Base-by-base conservation (phyloP, 108 stramenopile species). In the Aureococcus anophagefferens region DNA sequence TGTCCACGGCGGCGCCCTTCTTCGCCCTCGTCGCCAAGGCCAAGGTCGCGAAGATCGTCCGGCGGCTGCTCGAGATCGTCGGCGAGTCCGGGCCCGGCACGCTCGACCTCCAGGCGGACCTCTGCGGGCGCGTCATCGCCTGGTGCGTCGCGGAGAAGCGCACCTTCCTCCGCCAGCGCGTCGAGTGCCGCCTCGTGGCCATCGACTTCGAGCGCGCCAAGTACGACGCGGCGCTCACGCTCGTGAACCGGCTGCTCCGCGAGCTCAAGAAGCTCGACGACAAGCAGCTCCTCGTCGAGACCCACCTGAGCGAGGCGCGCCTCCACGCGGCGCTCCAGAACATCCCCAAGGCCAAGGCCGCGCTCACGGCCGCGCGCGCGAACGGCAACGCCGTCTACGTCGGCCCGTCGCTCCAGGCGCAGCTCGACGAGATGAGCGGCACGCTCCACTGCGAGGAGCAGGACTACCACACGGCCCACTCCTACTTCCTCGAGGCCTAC, bases 211-310 rank as follows among this genome's bases (percentile, higher is more conserved):
- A 79, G 44, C 92, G 89, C 68, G 87, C 85, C 46, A 71, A 84
- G 65, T 96, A 90, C 82, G 80, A 74, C n/a, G 86, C 88, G 35
- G 96, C 97, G 0, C 76, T 96, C 25, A 66, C 87, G 37, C 77
- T 98, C 69, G 80, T 94, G 72, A 89, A 92, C 74, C 79, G 74
- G 51, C 84, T 99, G 65, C 83, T 97, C 32, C 46, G 77, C n/a
- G 98, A 99, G 77, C 83, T 99, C 46, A 97, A 97, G 81, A 94
- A 96, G 77, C 81, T 99, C 68, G 98, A 99, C 77, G 98, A 99
- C 89, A 99, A 99, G 82, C 93, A 92, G 74, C 77, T 99, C 15
- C 81, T 99, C 67, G 95, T 98, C 7, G 51, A 59, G 51, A 25
- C 51, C 21, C 51, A 59, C 51, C 14, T 16, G 3, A 14, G 3